Base-by-base conservation (phyloP, 768 basidiomycete genomes). In the Neoboletus brunneissimus region DNA sequence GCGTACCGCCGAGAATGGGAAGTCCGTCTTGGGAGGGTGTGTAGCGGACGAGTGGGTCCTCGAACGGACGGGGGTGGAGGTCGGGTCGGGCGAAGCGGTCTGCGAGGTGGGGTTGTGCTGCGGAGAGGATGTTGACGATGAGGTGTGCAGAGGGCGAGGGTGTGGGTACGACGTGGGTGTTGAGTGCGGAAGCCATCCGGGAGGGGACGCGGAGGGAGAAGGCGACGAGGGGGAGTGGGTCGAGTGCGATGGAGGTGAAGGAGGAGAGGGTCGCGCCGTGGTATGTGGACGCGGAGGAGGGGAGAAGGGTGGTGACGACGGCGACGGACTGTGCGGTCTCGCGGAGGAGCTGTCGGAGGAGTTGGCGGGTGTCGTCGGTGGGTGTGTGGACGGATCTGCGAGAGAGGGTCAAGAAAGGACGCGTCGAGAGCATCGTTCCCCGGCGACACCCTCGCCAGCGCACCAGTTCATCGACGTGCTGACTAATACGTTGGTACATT, bases 181-280 rank as follows among this genome's bases (percentile, higher is more conserved):
- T 73, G 27, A 90, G 78, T 1, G 82, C 75, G 3, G 77, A 73
- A 0, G 94, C 93, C 84, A 96, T 90, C 4, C 93, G 80, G 0
- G 94, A 96, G 5, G 95, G 95, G 18, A 93, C 79, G 34, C 93
- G 88, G 20, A 98, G 80, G 18, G 94, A 88, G 70, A 98, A 98
- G 0, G 92, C 82, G 65, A 98, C 82, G 54, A 97, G 81, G 0
- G 94, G 93, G 61, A 85, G 76, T 2, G 95, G 95, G 61, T 93
- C 84, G 79, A 98, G 84, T 3, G 95, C 85, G 66, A 98, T 85
- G 29, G 93, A 94, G 22, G 92, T 85, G 69, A 98, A 94, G 1
- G 94, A 96, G 10, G 95, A 95, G 32, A 98, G 79, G 1, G 95
- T 98, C 22, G 94, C 93, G 61, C 95, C 94, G 71, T 97, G 94